Percentiles rank a stretch among this genome's conserved stretches.
phyloP scores from a whole-genome alignment of 441 rosid species.

The Syzygium malaccense region DNA sequence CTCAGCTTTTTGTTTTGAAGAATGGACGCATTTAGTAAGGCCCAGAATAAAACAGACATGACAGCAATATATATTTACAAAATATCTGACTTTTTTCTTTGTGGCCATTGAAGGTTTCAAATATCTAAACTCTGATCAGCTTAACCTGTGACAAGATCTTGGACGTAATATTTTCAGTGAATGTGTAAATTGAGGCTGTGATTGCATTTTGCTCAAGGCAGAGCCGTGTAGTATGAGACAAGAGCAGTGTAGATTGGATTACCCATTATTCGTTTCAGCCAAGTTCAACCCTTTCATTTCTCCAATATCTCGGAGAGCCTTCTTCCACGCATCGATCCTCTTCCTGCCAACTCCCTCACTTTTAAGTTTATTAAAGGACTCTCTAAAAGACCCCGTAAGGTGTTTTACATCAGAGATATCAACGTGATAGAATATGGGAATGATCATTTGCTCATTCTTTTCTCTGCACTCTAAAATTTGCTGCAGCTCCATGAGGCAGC shows the following conservation, averaged over 20 bases:
- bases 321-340: neutral
- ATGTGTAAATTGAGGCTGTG: too few species aligned
- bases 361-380: neutral
- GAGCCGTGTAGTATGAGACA: too few species aligned
- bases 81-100: too few species aligned
- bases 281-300: neutral
- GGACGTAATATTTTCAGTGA: too few species aligned
- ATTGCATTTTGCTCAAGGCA: too few species aligned
- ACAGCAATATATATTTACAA: too few species aligned
- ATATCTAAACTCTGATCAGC: too few species aligned
- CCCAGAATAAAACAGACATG: too few species aligned
- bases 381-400: neutral
- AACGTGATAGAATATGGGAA: neutral
- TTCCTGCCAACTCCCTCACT: neutral
- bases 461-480: neutral
- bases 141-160: too few species aligned
- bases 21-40: too few species aligned
- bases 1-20: too few species aligned
- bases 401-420: neutral
- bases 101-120: too few species aligned
- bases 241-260: neutral
- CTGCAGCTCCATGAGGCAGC: conserved; percentile 4
- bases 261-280: neutral
- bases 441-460: neutral
- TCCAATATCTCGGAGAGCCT: neutral